These are phyloP conservation scores for Diaporthe humulicola DNA, from an alignment of 2,329 filamentous ascomycete species.

Conservation along the genomic window DNA sequence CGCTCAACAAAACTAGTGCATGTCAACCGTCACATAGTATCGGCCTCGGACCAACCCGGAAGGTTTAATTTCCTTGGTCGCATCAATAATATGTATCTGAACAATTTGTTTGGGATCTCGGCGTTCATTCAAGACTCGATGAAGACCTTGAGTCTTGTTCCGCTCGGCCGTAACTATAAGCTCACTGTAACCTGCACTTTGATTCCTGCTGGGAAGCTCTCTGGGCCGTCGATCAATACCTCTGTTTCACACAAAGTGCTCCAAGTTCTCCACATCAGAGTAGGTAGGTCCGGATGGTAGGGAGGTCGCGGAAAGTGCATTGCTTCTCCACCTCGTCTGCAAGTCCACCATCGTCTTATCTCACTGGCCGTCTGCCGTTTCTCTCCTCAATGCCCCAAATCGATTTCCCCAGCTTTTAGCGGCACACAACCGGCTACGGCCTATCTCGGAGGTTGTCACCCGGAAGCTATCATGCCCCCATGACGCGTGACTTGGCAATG, in stretches of 20 bases:
- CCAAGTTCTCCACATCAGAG: neutral
- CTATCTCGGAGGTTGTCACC: constrained; percentile 36
- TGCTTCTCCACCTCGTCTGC: neutral
- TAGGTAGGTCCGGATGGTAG: constrained; percentile 26
- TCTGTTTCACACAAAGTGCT: no score
- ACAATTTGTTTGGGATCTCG: no score
- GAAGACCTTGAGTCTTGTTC: neutral
- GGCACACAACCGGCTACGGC: constrained; percentile 23
- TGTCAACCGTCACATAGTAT: neutral
- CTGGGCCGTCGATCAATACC: no score
- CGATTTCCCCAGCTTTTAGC: constrained; percentile 33
- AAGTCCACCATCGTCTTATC: constrained; percentile 23
- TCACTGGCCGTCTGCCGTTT: constrained; percentile 6
- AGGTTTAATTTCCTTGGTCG: neutral
- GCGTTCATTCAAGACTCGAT: neutral
- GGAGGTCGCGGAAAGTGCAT: neutral
- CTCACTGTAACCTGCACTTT: neutral
- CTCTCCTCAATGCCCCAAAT: constrained; percentile 7
- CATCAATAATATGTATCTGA: neutral
- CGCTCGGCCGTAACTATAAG: neutral
- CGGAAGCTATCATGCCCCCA: constrained; percentile 9
- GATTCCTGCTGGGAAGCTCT: neutral
- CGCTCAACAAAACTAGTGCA: neutral
- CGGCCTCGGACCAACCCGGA: neutral
- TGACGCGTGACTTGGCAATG: constrained; percentile 24